Evolutionary conservation across 148 eudicot genomes (phyloP).

Genomic region (Amaranthus hypochondriacus): DNA sequence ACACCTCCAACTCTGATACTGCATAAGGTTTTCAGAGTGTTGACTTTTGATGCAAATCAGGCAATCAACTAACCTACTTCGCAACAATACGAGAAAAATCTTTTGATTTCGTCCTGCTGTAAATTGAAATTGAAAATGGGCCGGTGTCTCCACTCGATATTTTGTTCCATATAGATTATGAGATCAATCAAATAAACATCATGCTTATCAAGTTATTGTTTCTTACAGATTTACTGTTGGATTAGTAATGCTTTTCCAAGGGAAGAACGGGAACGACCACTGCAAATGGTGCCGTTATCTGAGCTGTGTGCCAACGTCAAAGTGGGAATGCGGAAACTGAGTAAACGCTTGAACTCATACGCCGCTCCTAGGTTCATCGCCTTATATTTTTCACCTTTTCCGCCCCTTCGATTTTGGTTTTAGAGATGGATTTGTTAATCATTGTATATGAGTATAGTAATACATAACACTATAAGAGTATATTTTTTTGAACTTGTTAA

Average conservation of each 20-base stretch:
- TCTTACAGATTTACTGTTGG: slow-evolving; percentile 43
- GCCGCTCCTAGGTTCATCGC: not conserved
- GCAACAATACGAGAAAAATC: not conserved
- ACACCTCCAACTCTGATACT: too few relatives aligned
- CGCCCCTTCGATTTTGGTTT: slow-evolving; percentile 6
- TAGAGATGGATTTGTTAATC: not conserved
- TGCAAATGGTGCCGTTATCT: slow-evolving; percentile 80
- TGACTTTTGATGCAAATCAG: too few relatives aligned
- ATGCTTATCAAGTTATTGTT: not conserved
- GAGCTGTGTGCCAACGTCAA: slow-evolving; percentile 62
- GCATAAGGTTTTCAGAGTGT: too few relatives aligned
- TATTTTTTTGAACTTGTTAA: not conserved
- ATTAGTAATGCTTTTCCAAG: slow-evolving; percentile 43
- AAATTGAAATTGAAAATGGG: not conserved
- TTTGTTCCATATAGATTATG: too few relatives aligned
- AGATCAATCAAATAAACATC: too few relatives aligned
- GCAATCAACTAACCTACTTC: too few relatives aligned
- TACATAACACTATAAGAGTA: not conserved
- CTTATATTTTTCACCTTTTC: slow-evolving; percentile 5
- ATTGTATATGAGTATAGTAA: slow-evolving; percentile 19
- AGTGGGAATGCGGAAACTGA: slow-evolving; percentile 49
- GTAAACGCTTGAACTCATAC: not conserved
- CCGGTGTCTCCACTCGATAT: too few relatives aligned
- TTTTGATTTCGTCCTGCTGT: not conserved
- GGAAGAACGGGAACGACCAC: slow-evolving; percentile 56